Base-by-base conservation (phyloP, 2,329 filamentous ascomycete species). In the Aspergillus hiratsukae region DNA sequence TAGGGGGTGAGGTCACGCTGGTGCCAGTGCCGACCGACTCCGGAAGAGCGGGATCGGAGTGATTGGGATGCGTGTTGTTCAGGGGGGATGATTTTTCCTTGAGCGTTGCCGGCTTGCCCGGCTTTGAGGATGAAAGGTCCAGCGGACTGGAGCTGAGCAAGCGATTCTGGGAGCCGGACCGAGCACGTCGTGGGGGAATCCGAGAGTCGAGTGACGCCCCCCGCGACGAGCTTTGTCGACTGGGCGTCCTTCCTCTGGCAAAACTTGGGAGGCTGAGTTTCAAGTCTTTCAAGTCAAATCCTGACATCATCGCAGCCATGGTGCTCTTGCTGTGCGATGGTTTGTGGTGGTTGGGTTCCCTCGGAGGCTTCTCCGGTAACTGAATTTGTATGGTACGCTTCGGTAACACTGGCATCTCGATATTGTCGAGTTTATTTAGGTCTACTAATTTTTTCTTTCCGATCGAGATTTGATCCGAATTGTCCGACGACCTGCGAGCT, bases 31-130 rank as follows among this genome's bases (percentile, higher is more conserved):
- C 86, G 19, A 83, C 81, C 4, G 86, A 85, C 29, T 80, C 81
- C 3, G 84, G 79, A 46, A 92, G 74, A 51, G 87, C 86, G 10
- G 87, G 87, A 67, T 92, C 87, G 1, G 88, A 90, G 19, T 91
- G 75, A 57, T 84, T 2, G 40, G 82, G 81, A 67, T 91, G 90
- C 3, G 88, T 87, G 60, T 79, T 87, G 57, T 81, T 84, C 72
- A 89, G 83, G 67, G 91, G 87, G 52, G 91, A 76, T 1, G 83
- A 70, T 49, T 82, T 80, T 10, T 84, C 85, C 53, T 85, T 84
- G 45, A 84, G 81, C 3, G 88, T 78, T 48, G 84, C 77, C 14
- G 82, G 75, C 48, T 75, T 78, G 69, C 69, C 68, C 31, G 69
- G 60, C 60, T 69, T 61, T 60, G 61, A 65, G 66, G 45, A 19